Evolutionary conservation across 495 filamentous ascomycete species (phyloP).

Genomic region (Xylaria sp.): DNA sequence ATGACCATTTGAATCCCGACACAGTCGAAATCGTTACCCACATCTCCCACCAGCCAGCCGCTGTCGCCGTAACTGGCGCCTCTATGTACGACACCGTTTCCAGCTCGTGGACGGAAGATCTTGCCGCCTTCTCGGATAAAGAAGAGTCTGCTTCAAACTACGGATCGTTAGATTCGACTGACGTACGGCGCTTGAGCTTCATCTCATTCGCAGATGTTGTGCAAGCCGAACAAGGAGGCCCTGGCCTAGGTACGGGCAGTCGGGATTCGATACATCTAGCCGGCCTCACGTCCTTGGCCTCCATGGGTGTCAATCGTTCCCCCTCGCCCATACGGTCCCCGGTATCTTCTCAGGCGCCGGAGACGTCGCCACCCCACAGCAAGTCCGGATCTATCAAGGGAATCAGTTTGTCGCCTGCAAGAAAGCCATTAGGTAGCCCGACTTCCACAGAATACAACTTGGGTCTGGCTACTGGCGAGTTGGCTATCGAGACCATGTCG

Average conservation of each 20-base stretch:
- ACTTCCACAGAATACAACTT: conserved; percentile 45
- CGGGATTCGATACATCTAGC: conserved; percentile 68
- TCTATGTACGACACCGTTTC: conserved; percentile 45
- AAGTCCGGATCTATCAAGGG: conserved; percentile 71
- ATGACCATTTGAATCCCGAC: conserved; percentile 75
- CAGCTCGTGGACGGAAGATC: conserved; percentile 61
- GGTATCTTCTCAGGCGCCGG: conserved; percentile 66
- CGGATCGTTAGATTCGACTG: conserved; percentile 72
- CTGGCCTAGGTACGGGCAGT: conserved; percentile 55
- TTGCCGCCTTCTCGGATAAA: conserved; percentile 56
- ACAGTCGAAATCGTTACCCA: conserved; percentile 89
- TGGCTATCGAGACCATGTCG: conserved; percentile 89
- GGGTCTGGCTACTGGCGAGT: conserved; percentile 62
- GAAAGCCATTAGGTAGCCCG: conserved; percentile 59
- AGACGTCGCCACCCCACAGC: conserved; percentile 72
- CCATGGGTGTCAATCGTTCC: conserved; percentile 66
- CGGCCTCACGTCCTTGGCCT: conserved; percentile 58
- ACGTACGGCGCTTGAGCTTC: conserved; percentile 85
- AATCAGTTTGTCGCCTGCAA: conserved; percentile 64
- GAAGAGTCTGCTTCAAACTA: conserved; percentile 68
- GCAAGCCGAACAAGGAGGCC: conserved; percentile 75
- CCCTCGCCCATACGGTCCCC: conserved; percentile 76
- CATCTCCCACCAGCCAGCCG: conserved; percentile 78
- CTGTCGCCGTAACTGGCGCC: conserved; percentile 63
- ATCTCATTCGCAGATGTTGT: conserved; percentile 96